Conservation (phyloP, 352 stramenopile genomes). For the Halophytophthora batemanensis region DNA sequence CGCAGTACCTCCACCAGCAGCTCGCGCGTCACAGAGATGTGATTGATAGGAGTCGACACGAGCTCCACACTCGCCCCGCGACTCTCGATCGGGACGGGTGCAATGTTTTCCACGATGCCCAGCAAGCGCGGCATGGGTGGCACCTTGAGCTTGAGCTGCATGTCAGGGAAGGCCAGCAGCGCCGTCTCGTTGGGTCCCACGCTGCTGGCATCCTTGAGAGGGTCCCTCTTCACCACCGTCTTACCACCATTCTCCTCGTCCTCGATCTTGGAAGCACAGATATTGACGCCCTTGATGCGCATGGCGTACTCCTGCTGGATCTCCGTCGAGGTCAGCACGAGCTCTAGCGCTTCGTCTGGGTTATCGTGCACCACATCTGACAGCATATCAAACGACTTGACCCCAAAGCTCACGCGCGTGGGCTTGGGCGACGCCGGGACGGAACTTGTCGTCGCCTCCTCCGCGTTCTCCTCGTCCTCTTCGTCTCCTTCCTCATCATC, state of each 20-base stretch:
- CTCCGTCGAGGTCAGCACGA: conserved; percentile 47
- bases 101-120: conserved; percentile 52
- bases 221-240: conserved; percentile 13
- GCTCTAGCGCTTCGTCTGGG: conserved; percentile 36
- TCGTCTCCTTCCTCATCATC: conserved; percentile 26
- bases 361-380: conserved; percentile 47
- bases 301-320: conserved; percentile 51
- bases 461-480: conserved; percentile 13
- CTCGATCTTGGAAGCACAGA: conserved; percentile 33
- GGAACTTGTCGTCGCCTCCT: conserved; percentile 21
- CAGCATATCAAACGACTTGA: conserved; percentile 38
- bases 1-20: conserved; percentile 41
- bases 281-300: conserved; percentile 43
- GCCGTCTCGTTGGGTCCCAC: conserved; percentile 23
- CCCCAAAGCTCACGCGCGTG: conserved; percentile 31
- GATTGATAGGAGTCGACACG: conserved; percentile 31
- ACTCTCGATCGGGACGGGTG: conserved; percentile 44
- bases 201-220: conserved; percentile 22
- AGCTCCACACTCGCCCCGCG: conserved; percentile 43
- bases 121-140: conserved; percentile 54
- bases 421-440: conserved; percentile 22
- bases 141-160: conserved; percentile 49
- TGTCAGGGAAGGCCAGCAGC: conserved; percentile 34
- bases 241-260: conserved; percentile 15
- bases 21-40: conserved; percentile 41